Conservation (phyloP, 192 early-diverging fungal species). For the Helicostylum pulchrum region DNA sequence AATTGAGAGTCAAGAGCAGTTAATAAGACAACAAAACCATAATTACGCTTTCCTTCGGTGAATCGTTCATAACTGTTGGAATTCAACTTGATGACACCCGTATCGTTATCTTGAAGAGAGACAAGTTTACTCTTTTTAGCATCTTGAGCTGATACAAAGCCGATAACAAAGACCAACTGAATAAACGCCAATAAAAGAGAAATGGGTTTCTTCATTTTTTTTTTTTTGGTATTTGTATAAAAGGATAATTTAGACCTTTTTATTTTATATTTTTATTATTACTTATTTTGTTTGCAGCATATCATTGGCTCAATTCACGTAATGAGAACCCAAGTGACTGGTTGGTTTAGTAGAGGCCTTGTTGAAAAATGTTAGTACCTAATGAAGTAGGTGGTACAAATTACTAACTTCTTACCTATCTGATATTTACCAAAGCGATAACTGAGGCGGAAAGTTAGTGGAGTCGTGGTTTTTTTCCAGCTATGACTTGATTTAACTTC, state of each 20-base stretch:
- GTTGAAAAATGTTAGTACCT: too few species aligned
- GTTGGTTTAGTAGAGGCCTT: too few species aligned
- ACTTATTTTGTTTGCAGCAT: slow-evolving; percentile 8
- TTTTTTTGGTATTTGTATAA: not conserved
- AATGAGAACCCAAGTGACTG: not conserved
- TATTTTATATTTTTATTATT: not conserved
- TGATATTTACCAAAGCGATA: too few species aligned
- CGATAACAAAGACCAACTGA: slow-evolving; percentile 5
- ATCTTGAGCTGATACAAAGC: slow-evolving; percentile 18
- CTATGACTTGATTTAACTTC: too few species aligned
- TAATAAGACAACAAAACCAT: slow-evolving; percentile 61
- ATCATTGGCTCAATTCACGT: not conserved
- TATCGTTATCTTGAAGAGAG: slow-evolving; percentile 20
- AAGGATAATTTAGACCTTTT: not conserved
- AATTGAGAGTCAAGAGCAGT: slow-evolving; percentile 62
- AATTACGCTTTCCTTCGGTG: slow-evolving; percentile 64
- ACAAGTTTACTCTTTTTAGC: slow-evolving; percentile 21
- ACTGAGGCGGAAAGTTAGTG: too few species aligned
- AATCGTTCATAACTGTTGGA: slow-evolving; percentile 52
- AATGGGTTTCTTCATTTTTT: slow-evolving; percentile 4
- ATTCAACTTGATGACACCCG: slow-evolving; percentile 53
- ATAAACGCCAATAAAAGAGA: slow-evolving; percentile 9
- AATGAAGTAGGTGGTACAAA: too few species aligned
- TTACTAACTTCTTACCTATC: too few species aligned
- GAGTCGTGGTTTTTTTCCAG: too few species aligned